These are phyloP conservation scores for Puccinia coronata DNA, from an alignment of 1,284 basidiomycete species.

Conservation along the genomic window DNA sequence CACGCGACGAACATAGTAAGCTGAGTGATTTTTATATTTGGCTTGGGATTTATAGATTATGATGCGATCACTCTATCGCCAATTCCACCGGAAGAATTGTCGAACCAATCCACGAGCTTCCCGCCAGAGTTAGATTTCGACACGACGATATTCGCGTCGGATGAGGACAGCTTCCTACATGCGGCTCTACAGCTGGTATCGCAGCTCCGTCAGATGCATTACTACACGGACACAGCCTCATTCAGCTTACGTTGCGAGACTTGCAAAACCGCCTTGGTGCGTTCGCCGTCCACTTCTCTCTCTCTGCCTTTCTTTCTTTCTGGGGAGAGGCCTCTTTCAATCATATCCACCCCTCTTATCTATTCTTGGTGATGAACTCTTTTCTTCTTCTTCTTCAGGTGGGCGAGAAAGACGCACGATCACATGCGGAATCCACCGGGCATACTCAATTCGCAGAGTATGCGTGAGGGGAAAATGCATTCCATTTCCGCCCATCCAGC, in stretches of 20 bases:
- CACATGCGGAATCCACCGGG: conserved; percentile 80
- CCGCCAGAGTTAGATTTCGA: conserved; percentile 70
- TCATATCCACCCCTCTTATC: too few species aligned
- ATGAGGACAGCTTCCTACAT: conserved; percentile 62
- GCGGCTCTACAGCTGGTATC: conserved; percentile 73
- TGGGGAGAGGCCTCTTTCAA: too few species aligned
- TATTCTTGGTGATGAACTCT: not conserved
- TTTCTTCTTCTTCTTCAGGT: conserved; percentile 54
- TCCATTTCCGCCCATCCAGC: not conserved
- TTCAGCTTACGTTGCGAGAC: conserved; percentile 78
- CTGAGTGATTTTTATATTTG: not conserved
- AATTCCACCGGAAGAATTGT: conserved; percentile 64
- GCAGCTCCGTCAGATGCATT: conserved; percentile 71
- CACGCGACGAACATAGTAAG: not conserved
- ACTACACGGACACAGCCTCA: conserved; percentile 85
- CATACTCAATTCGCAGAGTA: conserved; percentile 88
- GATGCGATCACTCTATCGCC: conserved; percentile 84
- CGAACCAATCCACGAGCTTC: conserved; percentile 59
- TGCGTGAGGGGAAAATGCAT: not conserved
- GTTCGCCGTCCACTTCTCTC: not conserved
- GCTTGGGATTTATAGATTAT: conserved; percentile 65
- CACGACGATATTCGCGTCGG: conserved; percentile 74
- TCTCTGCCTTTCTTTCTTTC: not conserved
- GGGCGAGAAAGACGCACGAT: conserved; percentile 86
- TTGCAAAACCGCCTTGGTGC: conserved; percentile 54